Conservation (phyloP, 306 rosid genomes). For the Comarum palustre region DNA sequence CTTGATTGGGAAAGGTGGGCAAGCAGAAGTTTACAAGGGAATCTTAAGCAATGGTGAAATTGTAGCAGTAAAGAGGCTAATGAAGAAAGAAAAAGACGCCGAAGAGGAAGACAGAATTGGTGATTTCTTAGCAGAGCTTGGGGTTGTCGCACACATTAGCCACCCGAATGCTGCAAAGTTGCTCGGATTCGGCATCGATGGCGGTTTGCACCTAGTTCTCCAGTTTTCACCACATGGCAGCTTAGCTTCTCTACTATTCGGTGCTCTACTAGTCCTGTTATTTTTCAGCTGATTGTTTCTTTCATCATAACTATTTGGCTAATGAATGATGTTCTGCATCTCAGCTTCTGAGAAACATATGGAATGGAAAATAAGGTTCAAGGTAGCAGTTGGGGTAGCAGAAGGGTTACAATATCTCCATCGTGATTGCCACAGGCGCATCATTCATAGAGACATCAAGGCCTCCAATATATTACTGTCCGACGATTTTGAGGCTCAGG, state of each 20-base stretch:
- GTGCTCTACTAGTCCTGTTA: slow-evolving; percentile 29
- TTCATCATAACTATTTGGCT: slow-evolving; percentile 14
- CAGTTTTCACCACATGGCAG: slow-evolving; percentile 74
- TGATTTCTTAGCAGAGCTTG: slow-evolving; percentile 83
- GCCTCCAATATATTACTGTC: slow-evolving; percentile 84
- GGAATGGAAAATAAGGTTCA: slow-evolving; percentile 73
- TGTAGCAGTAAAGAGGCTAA: slow-evolving; percentile 80
- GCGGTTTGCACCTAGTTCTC: slow-evolving; percentile 78
- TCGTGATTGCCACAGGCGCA: slow-evolving; percentile 73
- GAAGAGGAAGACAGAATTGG: slow-evolving; percentile 64
- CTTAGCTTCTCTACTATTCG: slow-evolving; percentile 74
- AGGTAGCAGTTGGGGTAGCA: slow-evolving; percentile 80
- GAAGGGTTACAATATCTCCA: slow-evolving; percentile 81
- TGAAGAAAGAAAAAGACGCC: slow-evolving; percentile 54
- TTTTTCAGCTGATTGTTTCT: neutral
- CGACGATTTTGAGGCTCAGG: slow-evolving; percentile 73
- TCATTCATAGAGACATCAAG: slow-evolving; percentile 91
- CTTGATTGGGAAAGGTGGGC: slow-evolving; percentile 89
- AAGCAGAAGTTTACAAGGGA: slow-evolving; percentile 92
- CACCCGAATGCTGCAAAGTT: slow-evolving; percentile 74
- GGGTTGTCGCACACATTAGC: slow-evolving; percentile 83
- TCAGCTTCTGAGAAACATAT: slow-evolving; percentile 55
- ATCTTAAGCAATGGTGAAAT: slow-evolving; percentile 53
- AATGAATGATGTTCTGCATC: slow-evolving; percentile 32
- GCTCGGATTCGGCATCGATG: slow-evolving; percentile 75